Base-by-base conservation (phyloP, 768 basidiomycete species). In the Antrodiella citrinella region DNA sequence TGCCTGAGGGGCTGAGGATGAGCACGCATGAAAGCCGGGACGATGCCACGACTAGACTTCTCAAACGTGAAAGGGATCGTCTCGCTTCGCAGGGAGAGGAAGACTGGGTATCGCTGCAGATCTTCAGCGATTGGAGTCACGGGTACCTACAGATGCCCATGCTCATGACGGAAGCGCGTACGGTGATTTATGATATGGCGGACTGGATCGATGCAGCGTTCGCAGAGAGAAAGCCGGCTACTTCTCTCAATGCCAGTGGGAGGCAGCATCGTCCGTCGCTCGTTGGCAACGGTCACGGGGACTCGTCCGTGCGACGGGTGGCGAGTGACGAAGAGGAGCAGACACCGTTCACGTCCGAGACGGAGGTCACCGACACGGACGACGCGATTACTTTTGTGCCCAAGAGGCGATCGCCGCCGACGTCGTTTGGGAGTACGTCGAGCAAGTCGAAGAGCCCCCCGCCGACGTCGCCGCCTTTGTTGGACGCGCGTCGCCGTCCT, bases 81-180 rank as follows among this genome's bases (percentile, higher is more conserved):
- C 72, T 89, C 42, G 71, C 70, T 2, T 62, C 72, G 20, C 86
- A 96, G 68, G 80, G 74, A 46, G 96, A 97, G 53, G 84, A 89
- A 54, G 93, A 96, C 64, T 94, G 93, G 93, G 91, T 96, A 19
- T 86, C 88, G 64, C 84, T 92, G 74, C 82, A 89, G 55, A 77
- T 97, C 50, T 91, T 95, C 66, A 87, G 89, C 24, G 94, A 94
- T 44, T 97, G 94, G 96, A 91, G 90, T 59, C 93, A 96, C 66
- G 95, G 92, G 30, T 97, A 92, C 70, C 75, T 95, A 59, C 95
- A 96, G 71, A 99, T 99, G 95, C 77, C 86, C 35, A 70, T 79
- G 20, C 66, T 97, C 58, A 88, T 99, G 81, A 71, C 67, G 39
- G 92, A 94, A 59, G 91, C 88, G 13, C 79, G 75, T 61, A 78